These are phyloP conservation scores for Epichloe bromicola DNA, from an alignment of 2,329 filamentous ascomycete species.

Conservation along the genomic window DNA sequence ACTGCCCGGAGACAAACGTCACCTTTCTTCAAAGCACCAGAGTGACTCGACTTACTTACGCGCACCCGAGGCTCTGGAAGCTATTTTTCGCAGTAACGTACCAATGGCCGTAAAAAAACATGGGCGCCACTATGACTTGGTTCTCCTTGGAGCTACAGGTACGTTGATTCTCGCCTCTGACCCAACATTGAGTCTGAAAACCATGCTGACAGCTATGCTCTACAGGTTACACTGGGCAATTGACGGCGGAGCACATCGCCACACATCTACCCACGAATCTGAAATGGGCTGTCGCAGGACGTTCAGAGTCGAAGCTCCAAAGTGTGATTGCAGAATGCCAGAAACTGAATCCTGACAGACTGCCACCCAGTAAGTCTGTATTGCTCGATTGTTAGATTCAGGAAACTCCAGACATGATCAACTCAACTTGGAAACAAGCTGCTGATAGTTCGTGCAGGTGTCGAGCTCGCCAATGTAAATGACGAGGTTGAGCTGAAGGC, in stretches of 20 bases:
- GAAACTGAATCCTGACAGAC: constrained; percentile 53
- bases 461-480: constrained; percentile 39
- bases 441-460: constrained; percentile 19
- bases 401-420: neutral
- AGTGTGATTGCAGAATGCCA: constrained; percentile 54
- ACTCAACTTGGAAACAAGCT: neutral
- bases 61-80: neutral
- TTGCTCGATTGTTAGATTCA: neutral
- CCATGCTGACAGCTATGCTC: neutral
- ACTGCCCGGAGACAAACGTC: neutral
- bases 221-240: constrained; percentile 69
- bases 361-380: constrained; percentile 46
- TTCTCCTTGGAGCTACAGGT: constrained; percentile 47
- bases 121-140: constrained; percentile 40
- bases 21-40: neutral
- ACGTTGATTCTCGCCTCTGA: neutral
- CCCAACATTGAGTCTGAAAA: constrained; percentile 5
- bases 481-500: constrained; percentile 30
- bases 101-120: constrained; percentile 37
- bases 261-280: constrained; percentile 58
- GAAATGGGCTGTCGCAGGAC: constrained; percentile 80
- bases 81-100: neutral
- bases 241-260: constrained; percentile 64
- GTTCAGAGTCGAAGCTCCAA: constrained; percentile 64
- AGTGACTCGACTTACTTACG: neutral